Percentiles rank a stretch among this genome's conserved stretches.
phyloP scores from a whole-genome alignment of 139 green algal species.

The Zygnema circumcarinatum region DNA sequence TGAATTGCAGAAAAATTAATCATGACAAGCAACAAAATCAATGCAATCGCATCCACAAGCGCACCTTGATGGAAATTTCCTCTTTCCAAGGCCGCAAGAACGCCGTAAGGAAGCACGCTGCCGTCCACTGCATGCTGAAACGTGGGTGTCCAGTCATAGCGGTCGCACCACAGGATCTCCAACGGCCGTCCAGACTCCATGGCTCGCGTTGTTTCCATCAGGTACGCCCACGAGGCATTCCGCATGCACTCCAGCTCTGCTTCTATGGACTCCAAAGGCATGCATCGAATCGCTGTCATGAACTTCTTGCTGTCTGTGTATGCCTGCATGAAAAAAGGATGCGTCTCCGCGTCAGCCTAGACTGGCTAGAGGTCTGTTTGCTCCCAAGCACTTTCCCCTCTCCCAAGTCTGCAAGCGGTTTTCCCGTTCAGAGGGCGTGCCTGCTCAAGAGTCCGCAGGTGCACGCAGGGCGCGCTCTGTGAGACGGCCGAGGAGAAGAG shows the following conservation, averaged over 20 bases:
- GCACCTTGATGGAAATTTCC: neutral
- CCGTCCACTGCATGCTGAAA: neutral
- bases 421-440: neutral
- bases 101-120: neutral
- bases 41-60: too few relatives aligned
- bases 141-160: neutral
- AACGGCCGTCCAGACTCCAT: neutral
- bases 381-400: neutral
- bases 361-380: neutral
- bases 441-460: neutral
- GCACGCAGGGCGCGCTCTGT: neutral
- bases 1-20: too few relatives aligned
- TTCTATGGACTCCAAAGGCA: neutral
- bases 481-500: slow-evolving; percentile 28
- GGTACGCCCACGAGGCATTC: neutral
- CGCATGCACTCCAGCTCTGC: neutral
- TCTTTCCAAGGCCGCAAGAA: neutral
- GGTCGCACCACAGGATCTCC: neutral
- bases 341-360: too few relatives aligned
- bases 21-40: too few relatives aligned
- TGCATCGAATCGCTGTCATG: neutral
- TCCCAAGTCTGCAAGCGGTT: neutral
- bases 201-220: neutral
- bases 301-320: neutral
- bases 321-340: neutral